phyloP scores from a whole-genome alignment of 2,329 filamentous ascomycete genomes.

The Colletotrichum tropicale region DNA sequence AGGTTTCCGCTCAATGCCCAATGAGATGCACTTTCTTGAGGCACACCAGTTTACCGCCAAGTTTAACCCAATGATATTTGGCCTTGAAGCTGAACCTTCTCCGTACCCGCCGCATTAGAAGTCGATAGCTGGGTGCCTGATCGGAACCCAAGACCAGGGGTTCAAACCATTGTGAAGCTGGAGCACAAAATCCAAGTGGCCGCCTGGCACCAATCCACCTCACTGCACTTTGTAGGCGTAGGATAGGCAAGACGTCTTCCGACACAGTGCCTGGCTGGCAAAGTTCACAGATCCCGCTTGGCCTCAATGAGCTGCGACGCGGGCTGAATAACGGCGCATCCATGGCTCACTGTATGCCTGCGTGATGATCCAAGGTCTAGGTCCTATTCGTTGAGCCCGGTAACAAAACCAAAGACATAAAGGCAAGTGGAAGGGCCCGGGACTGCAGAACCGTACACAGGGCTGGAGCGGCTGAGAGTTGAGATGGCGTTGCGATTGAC shows the following conservation, averaged over 20 bases:
- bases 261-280: not conserved
- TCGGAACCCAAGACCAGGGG: conserved; percentile 11
- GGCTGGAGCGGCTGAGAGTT: not conserved
- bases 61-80: not conserved
- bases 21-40: not conserved
- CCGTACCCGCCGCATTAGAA: not conserved
- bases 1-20: not conserved
- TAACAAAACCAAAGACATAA: not conserved
- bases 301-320: not conserved
- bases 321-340: not conserved
- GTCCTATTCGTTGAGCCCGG: not conserved
- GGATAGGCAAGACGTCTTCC: not conserved
- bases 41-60: not conserved
- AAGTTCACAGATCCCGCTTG: not conserved
- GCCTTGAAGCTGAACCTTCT: not conserved
- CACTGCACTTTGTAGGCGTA: not conserved
- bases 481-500: not conserved
- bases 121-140: not conserved
- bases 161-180: not conserved
- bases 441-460: not conserved
- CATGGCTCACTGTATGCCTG: not conserved
- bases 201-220: not conserved
- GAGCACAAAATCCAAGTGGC: not conserved
- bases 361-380: not conserved
- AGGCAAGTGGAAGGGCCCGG: not conserved